A percentile compares a stretch with the other conserved stretches of the same genome.
Conservation (phyloP, 345 rosid genomes). For the Combretum micranthum region DNA sequence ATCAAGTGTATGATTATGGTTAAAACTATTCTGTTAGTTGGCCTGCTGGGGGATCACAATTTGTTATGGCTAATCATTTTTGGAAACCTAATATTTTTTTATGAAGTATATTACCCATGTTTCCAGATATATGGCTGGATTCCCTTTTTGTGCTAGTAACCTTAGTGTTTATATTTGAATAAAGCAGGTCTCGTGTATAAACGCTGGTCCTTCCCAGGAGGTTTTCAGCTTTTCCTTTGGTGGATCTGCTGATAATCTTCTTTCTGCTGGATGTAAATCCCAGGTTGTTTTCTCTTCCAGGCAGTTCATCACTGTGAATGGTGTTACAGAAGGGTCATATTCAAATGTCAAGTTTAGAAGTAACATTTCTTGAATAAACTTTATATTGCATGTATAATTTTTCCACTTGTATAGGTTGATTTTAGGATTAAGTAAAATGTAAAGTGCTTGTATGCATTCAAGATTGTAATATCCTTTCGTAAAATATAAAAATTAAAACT, state of each 20-base stretch:
- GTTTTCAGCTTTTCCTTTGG: conserved; percentile 80
- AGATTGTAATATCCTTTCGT: too few species aligned
- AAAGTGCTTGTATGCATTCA: too few species aligned
- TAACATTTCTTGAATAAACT: background rate
- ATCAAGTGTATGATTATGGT: too few species aligned
- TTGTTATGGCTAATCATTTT: too few species aligned
- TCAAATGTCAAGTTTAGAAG: background rate
- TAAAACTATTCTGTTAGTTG: too few species aligned
- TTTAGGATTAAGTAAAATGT: too few species aligned
- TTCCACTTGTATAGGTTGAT: background rate
- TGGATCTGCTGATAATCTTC: conserved; percentile 57
- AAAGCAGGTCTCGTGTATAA: conserved; percentile 50
- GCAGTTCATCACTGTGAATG: background rate
- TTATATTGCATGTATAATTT: conserved; percentile 1
- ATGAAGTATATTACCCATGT: too few species aligned
- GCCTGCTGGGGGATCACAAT: too few species aligned
- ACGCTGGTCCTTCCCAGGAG: conserved; percentile 46
- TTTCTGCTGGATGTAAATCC: conserved; percentile 81
- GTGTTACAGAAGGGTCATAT: background rate
- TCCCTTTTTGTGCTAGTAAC: too few species aligned
- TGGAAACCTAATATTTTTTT: too few species aligned
- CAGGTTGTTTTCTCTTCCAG: conserved; percentile 40
- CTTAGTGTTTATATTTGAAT: background rate
- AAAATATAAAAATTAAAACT: too few species aligned
- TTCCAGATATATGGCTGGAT: too few species aligned